Conservation (phyloP, 495 filamentous ascomycete species). For the Oidiodendron maius region DNA sequence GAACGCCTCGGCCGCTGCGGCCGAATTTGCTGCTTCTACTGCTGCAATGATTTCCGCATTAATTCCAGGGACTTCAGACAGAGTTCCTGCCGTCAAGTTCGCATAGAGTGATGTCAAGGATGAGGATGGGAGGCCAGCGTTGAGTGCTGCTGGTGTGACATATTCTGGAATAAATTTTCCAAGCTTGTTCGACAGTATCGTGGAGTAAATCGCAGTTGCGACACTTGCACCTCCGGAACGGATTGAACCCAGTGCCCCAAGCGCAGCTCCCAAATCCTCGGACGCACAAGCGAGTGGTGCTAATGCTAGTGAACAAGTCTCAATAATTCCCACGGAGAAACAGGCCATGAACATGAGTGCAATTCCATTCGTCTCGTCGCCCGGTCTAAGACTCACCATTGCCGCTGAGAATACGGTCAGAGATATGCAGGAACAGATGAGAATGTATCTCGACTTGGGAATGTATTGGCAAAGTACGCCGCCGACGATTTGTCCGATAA, state of each 20-base stretch:
- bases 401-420: conserved; percentile 1
- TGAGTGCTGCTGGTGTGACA: neutral
- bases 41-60: neutral
- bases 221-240: conserved; percentile 1
- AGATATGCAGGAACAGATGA: neutral
- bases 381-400: neutral
- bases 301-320: conserved; percentile 1
- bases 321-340: conserved; percentile 7
- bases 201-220: conserved; percentile 3
- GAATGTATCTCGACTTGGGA: neutral
- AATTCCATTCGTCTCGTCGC: neutral
- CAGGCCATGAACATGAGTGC: conserved; percentile 7
- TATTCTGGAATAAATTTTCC: conserved; percentile 1
- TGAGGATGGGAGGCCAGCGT: neutral
- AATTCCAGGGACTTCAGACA: neutral
- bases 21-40: neutral
- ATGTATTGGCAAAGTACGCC: conserved; percentile 2
- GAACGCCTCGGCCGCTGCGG: neutral
- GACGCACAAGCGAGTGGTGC: conserved; percentile 3
- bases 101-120: conserved; percentile 1
- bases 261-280: conserved; percentile 1
- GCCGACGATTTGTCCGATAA: conserved; percentile 7
- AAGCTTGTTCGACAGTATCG: conserved; percentile 3
- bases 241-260: conserved; percentile 1
- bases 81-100: conserved; percentile 1